Conservation (phyloP, 1,284 basidiomycete species). For the Somion occarium region DNA sequence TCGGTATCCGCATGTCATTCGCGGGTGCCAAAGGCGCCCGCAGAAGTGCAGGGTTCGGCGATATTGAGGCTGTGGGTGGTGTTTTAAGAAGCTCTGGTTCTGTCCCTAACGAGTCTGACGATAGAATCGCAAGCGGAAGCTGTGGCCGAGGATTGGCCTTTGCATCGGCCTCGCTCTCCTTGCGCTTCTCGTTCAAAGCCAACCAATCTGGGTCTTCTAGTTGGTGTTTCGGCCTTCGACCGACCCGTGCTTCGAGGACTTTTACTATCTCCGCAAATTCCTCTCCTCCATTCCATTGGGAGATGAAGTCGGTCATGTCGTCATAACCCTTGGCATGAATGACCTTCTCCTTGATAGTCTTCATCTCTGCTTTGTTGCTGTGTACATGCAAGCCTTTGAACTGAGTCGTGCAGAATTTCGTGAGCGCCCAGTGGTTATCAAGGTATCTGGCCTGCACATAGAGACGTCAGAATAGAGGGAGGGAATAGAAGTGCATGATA, state of each 20-base stretch:
- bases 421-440: conserved; percentile 77
- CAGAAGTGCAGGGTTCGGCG: conserved; percentile 34
- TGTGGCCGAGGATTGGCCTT: background rate
- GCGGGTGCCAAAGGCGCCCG: conserved; percentile 35
- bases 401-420: conserved; percentile 89
- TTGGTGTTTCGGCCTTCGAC: conserved; percentile 16
- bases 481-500: conserved; percentile 13
- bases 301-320: conserved; percentile 52
- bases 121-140: background rate
- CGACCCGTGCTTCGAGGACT: conserved; percentile 43
- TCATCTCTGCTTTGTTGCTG: conserved; percentile 55
- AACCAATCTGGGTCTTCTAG: conserved; percentile 8
- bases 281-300: conserved; percentile 52
- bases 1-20: conserved; percentile 30
- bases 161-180: background rate
- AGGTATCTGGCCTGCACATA: conserved; percentile 54
- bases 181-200: background rate
- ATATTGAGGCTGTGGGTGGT: conserved; percentile 29
- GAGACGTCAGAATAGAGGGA: no score
- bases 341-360: conserved; percentile 49
- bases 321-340: conserved; percentile 64
- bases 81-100: conserved; percentile 22
- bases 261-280: conserved; percentile 55
- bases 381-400: conserved; percentile 62
- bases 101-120: background rate